These are phyloP conservation scores for Aquilaria sinensis DNA, from an alignment of 345 rosid genomes.

Conservation along the genomic window DNA sequence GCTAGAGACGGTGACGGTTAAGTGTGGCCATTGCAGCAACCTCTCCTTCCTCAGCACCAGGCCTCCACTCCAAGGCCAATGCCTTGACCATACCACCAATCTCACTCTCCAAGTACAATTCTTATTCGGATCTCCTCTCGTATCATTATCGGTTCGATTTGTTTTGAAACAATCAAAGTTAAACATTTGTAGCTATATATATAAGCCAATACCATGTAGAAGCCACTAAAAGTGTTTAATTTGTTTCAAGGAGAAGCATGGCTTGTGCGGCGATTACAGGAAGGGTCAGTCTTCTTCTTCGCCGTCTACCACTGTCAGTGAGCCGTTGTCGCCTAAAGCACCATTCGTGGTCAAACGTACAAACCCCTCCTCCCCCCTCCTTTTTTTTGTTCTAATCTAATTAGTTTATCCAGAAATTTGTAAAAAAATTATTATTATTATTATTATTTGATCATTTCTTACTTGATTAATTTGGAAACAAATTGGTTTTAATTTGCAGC, in stretches of 20 bases:
- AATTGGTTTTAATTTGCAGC: constrained; percentile 36
- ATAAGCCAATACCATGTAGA: neutral
- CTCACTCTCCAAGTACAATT: constrained; percentile 43
- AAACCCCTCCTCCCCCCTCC: neutral
- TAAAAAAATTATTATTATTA: neutral
- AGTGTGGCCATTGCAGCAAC: constrained; percentile 96
- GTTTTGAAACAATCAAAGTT: no score
- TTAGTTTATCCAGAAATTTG: no score
- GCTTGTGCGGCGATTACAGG: constrained; percentile 51
- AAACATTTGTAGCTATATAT: neutral
- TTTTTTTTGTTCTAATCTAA: no score
- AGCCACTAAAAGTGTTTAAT: neutral
- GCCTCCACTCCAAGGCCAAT: constrained; percentile 63
- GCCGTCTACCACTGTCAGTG: constrained; percentile 62
- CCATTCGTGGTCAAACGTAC: constrained; percentile 94
- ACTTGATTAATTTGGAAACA: neutral
- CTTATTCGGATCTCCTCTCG: neutral
- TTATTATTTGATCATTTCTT: neutral
- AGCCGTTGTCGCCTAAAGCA: constrained; percentile 72
- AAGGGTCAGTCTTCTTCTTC: constrained; percentile 57
- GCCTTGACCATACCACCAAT: constrained; percentile 49
- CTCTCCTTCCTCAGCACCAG: constrained; percentile 87
- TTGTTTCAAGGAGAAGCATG: constrained; percentile 42
- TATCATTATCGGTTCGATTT: no score
- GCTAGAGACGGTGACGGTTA: constrained; percentile 94